Evolutionary conservation across 2,329 filamentous ascomycete genomes (phyloP), one percentile per base, ranked within the genome.

Genomic region (Ophioceras dolichostomum): DNA sequence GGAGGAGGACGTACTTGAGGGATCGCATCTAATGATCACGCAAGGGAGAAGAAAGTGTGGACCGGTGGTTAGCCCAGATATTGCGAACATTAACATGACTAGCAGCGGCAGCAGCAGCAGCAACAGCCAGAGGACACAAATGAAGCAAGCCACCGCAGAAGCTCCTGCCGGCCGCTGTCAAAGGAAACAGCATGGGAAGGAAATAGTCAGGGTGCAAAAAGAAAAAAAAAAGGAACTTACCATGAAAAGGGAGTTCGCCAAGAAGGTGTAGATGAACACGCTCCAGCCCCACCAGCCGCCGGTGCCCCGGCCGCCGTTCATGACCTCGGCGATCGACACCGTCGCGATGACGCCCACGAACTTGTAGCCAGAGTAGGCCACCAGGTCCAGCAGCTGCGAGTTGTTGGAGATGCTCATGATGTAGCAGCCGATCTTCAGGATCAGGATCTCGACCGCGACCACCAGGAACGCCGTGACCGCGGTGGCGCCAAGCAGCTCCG

Each of bases 331-430:
- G 14, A 89, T 63, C 10, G 83, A 71, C 43, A 96, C 76, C 0
- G 88, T 95, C 35, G 84, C 72, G 43, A 98, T 98, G 48, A 95
- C 87, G 22, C 89, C 91, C 20, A 98, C 89, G 53, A 98, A 98
- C 60, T 98, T 98, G 65, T 98, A 98, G 16, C 93, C 93, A 2
- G 83, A 89, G 62, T 98, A 98, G 5, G 93, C 93, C 38, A 98
- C 81, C 36, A 98, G 63, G 51, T 98, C 91, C 41, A 96, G 74
- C 37, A 96, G 73, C 56, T 96, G 91, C 13, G 83, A 91, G 47
- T 94, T 85, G 55, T 91, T 94, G 49, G 79, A 93, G 59, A 98
- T 96, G 61, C 77, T 87, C 36, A 98, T 64, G 38, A 98, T 77
- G 55, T 96, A 98, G 58, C 85, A 93, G 37, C 89, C 91, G 19